These are phyloP conservation scores for Tilletia walkeri DNA, from an alignment of 1,284 basidiomycete species.

Conservation along the genomic window DNA sequence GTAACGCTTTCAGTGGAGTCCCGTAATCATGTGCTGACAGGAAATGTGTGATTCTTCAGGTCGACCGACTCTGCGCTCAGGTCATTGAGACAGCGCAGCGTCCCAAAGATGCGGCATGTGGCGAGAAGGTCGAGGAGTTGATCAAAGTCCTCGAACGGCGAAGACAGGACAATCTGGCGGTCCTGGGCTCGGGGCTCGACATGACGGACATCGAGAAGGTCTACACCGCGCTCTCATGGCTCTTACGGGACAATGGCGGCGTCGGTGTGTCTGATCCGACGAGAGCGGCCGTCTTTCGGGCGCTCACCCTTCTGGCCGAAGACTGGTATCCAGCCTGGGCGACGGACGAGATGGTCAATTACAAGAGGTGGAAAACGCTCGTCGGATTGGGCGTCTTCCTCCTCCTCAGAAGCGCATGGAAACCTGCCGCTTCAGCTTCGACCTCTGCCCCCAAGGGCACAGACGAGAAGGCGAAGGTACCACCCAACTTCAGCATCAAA, in stretches of 20 bases:
- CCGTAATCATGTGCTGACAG: not conserved
- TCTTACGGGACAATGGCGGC: slow-evolving; percentile 1
- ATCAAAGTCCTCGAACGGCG: not conserved
- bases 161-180: not conserved
- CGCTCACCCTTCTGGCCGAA: slow-evolving; percentile 3
- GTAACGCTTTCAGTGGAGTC: not conserved
- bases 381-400: not conserved
- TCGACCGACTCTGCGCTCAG: slow-evolving; percentile 7
- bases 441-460: not conserved
- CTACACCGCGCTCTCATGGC: slow-evolving; percentile 10
- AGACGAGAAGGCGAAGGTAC: not conserved
- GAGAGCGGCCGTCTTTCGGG: slow-evolving; percentile 2
- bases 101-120: not conserved
- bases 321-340: slow-evolving; percentile 12
- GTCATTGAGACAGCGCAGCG: not conserved
- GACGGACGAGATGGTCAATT: not conserved
- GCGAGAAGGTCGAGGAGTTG: not conserved
- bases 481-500: not conserved
- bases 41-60: not conserved
- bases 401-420: not conserved
- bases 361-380: not conserved
- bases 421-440: not conserved
- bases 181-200: not conserved
- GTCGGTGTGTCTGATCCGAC: not conserved
- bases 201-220: slow-evolving; percentile 7